Evolutionary conservation across 495 filamentous ascomycete genomes (phyloP), one percentile per base, ranked within the genome.

Genomic region (Xylaria cubensis): DNA sequence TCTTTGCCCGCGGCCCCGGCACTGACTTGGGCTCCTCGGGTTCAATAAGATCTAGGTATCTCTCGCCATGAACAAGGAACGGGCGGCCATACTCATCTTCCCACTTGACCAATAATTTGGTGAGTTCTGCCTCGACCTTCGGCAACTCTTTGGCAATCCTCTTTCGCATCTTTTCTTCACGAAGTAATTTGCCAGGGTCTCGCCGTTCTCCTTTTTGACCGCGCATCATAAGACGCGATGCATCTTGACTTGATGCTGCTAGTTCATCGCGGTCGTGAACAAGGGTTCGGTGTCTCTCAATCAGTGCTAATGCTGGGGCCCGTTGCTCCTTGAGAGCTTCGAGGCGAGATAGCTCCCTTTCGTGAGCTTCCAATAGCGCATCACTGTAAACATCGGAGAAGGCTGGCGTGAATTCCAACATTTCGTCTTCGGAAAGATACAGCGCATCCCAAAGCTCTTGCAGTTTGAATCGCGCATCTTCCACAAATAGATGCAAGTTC

Each of bases 141-240:
- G 96, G 96, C 55, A 99, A 85, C 74, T 99, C 96, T 81, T 98
- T 98, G 19, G 94, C 86, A 70, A 98, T 97, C 34, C 94, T 86
- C 87, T 98, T 99, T 51, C 96, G 89, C 93, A 97, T 96, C 86
- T 97, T 98, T 84, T 99, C 96, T 78, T 99, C 96, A 32, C 96
- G 88, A 39, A 99, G 84, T n/a, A 99, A 86, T 80, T 97, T 94
- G 36, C 93, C 94, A 0, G 96, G 96, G 80, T 99, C 96, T 75
- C 96, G 92, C 76, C 89, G 91, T 80, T 97, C 94, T 63, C 94
- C 92, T 82, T 95, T 97, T 68, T 91, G 90, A 3, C 95, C 95
- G 50, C 94, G 92, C 71, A 88, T 87, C 90, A 98, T 93, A 17
- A 99, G 86, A 34, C 96, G 91, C 29, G 94, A 98, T 36, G 97